phyloP scores from a whole-genome alignment of 1,284 basidiomycete species.

The Apiotrichum veenhuisii region DNA sequence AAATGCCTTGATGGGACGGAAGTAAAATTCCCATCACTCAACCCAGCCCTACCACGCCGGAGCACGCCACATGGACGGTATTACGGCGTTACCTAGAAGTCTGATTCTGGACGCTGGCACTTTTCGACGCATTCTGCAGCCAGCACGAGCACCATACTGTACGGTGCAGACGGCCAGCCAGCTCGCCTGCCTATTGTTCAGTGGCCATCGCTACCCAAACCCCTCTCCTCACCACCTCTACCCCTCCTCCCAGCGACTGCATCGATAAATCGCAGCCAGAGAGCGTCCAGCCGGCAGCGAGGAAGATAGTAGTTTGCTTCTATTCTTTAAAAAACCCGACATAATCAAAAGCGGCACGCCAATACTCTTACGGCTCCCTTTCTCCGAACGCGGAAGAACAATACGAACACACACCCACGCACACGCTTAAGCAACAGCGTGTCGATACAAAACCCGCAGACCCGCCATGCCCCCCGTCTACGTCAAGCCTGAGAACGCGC shows the following conservation, averaged over 20 bases:
- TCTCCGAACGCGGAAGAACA: too few relatives aligned
- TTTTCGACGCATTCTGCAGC: too few relatives aligned
- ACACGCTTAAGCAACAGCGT: neutral
- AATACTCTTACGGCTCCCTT: too few relatives aligned
- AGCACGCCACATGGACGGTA: too few relatives aligned
- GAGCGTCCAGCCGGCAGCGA: conserved; percentile 22
- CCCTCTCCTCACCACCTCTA: conserved; percentile 10
- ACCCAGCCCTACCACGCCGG: too few relatives aligned
- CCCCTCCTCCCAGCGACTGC: conserved; percentile 23
- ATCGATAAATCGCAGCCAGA: conserved; percentile 36
- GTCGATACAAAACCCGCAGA: neutral
- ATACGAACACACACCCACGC: neutral
- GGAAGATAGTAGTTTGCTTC: conserved; percentile 35
- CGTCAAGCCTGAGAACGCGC: conserved; percentile 51
- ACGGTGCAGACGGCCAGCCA: neutral
- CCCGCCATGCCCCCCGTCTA: conserved; percentile 47
- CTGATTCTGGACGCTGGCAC: too few relatives aligned
- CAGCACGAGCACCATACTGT: neutral
- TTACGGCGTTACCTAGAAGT: too few relatives aligned
- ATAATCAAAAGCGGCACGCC: conserved; percentile 5
- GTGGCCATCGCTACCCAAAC: conserved; percentile 1
- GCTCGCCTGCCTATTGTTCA: neutral
- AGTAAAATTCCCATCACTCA: too few relatives aligned
- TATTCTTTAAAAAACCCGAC: conserved; percentile 6
- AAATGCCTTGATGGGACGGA: too few relatives aligned